These are phyloP conservation scores for Samsoniella hepiali DNA, from an alignment of 2,329 filamentous ascomycete genomes.

Conservation along the genomic window DNA sequence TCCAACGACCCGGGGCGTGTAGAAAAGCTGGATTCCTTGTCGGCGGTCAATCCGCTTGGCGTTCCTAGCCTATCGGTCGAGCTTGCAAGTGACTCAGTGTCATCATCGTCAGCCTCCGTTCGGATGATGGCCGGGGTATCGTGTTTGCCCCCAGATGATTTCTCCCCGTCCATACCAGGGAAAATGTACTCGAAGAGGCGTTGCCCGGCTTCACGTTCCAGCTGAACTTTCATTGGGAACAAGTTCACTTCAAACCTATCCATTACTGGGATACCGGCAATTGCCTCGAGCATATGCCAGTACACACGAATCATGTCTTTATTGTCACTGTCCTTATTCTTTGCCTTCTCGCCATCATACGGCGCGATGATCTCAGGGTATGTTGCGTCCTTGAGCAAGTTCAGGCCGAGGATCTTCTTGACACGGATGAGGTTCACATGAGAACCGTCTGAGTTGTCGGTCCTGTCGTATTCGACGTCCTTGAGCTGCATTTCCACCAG, in stretches of 20 bases:
- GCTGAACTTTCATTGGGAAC: constrained; percentile 87
- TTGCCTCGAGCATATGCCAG: constrained; percentile 97
- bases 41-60: constrained; percentile 30
- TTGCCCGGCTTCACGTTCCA: constrained; percentile 89
- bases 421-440: constrained; percentile 91
- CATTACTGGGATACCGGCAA: constrained; percentile 95
- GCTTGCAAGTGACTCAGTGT: constrained; percentile 37
- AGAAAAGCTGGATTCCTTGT: constrained; percentile 49
- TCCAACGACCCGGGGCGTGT: constrained; percentile 73
- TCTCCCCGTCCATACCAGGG: constrained; percentile 69
- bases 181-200: constrained; percentile 97
- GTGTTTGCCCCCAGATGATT: constrained; percentile 44
- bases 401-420: constrained; percentile 82
- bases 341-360: constrained; percentile 65
- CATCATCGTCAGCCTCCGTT: constrained; percentile 48
- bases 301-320: constrained; percentile 89
- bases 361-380: constrained; percentile 96
- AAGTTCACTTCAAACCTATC: constrained; percentile 95
- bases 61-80: constrained; percentile 38
- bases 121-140: constrained; percentile 59
- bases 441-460: constrained; percentile 94
- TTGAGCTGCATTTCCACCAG: constrained; percentile 90
- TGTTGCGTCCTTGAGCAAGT: constrained; percentile 82
- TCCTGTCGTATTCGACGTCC: constrained; percentile 88
- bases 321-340: constrained; percentile 43